These are phyloP conservation scores for Cercospora berteroae DNA, from an alignment of 2,329 filamentous ascomycete species.

Conservation along the genomic window DNA sequence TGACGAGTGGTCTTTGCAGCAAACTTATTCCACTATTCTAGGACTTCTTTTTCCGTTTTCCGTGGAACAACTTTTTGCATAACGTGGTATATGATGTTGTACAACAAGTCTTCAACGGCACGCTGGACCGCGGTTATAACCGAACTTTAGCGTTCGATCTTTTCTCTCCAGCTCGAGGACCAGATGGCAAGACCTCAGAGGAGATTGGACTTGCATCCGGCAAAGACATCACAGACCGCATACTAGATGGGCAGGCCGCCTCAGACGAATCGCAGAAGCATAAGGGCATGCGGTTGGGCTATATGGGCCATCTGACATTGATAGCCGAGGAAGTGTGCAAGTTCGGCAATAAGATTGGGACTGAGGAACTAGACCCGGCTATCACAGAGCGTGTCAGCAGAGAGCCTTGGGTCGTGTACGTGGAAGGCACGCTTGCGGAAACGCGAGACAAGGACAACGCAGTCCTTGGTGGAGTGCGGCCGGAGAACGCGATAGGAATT, in stretches of 20 bases:
- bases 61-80: conserved; percentile 99
- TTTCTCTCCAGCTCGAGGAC: conserved; percentile 51
- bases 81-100: conserved; percentile 99
- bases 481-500: conserved; percentile 82
- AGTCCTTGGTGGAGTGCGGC: conserved; percentile 92
- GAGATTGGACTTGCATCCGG: conserved; percentile 54
- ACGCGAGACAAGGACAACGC: conserved; percentile 95
- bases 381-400: conserved; percentile 88
- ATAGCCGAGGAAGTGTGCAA: conserved; percentile 99
- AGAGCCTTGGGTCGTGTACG: conserved; percentile 88
- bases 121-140: conserved; percentile 95
- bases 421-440: conserved; percentile 87
- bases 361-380: conserved; percentile 77
- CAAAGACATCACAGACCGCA: conserved; percentile 83
- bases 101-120: conserved; percentile 97
- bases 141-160: conserved; percentile 84
- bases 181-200: conserved; percentile 25
- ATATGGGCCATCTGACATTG: conserved; percentile 96
- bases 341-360: conserved; percentile 90
- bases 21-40: conserved; percentile 39
- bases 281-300: conserved; percentile 87
- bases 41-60: conserved; percentile 98
- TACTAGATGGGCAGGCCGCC: conserved; percentile 82
- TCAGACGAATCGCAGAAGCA: conserved; percentile 83
- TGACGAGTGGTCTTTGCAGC: conserved; percentile 1